A percentile compares a stretch with the other conserved stretches of the same genome.
phyloP scores from a whole-genome alignment of 2,329 filamentous ascomycete genomes.

The Pseudogymnoascus pannorum region DNA sequence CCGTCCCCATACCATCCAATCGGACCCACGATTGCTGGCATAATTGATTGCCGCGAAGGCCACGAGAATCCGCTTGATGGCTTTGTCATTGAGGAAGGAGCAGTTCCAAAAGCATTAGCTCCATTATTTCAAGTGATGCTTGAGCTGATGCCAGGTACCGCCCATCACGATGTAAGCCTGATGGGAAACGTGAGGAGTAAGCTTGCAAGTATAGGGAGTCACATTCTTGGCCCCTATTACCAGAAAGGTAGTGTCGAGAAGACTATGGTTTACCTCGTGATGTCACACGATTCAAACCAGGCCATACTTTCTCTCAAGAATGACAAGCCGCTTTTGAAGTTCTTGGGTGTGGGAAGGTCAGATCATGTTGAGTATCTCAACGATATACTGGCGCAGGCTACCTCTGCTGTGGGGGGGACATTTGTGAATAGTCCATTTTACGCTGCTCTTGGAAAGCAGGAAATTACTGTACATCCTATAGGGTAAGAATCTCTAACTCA shows the following conservation, averaged over 20 bases:
- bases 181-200: slow-evolving; percentile 38
- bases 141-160: slow-evolving; percentile 44
- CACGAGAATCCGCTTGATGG: slow-evolving; percentile 50
- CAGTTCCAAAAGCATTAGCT: slow-evolving; percentile 50
- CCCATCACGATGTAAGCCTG: slow-evolving; percentile 33
- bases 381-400: slow-evolving; percentile 44
- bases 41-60: slow-evolving; percentile 51
- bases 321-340: slow-evolving; percentile 53
- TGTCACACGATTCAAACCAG: slow-evolving; percentile 53
- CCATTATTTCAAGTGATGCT: slow-evolving; percentile 50
- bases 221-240: slow-evolving; percentile 52
- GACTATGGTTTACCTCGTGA: slow-evolving; percentile 58
- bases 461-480: slow-evolving; percentile 60
- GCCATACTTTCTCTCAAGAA: slow-evolving; percentile 51
- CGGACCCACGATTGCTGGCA: slow-evolving; percentile 55
- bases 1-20: slow-evolving; percentile 45
- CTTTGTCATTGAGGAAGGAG: slow-evolving; percentile 58
- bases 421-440: slow-evolving; percentile 53
- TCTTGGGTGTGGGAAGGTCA: slow-evolving; percentile 50
- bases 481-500: slow-evolving; percentile 35
- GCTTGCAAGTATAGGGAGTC: slow-evolving; percentile 43
- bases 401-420: slow-evolving; percentile 51
- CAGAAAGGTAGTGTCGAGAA: slow-evolving; percentile 47
- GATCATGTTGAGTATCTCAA: slow-evolving; percentile 48
- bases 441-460: slow-evolving; percentile 46